Evolutionary conservation across 805 yeast species (phyloP).

Genomic region (Wickerhamomyces canadensis): DNA sequence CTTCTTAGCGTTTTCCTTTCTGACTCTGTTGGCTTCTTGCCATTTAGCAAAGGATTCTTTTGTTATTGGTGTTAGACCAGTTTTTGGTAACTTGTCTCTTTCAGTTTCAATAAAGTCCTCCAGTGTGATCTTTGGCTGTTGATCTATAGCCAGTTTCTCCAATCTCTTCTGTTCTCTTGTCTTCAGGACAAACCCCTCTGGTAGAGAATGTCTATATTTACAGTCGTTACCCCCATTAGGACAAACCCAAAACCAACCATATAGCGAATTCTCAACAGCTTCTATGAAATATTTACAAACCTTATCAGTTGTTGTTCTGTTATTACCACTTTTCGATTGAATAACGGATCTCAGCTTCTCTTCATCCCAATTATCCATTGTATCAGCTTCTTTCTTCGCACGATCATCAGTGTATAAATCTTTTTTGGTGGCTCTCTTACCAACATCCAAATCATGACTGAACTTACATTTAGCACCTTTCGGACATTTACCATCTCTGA

Average conservation of each 20-base stretch:
- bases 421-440: conserved; percentile 83
- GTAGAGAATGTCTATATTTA: conserved; percentile 91
- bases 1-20: conserved; percentile 41
- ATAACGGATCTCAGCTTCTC: conserved; percentile 86
- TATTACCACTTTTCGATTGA: conserved; percentile 89
- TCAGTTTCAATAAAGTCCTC: conserved; percentile 96
- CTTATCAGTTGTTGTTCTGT: conserved; percentile 87
- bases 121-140: conserved; percentile 83
- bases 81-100: conserved; percentile 71
- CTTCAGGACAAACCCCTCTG: conserved; percentile 94
- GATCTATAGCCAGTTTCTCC: conserved; percentile 79
- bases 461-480: conserved; percentile 84
- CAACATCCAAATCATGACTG: conserved; percentile 81
- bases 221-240: conserved; percentile 92
- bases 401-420: conserved; percentile 91
- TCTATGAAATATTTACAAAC: conserved; percentile 92
- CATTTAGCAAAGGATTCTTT: conserved; percentile 73
- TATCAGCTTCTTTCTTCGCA: conserved; percentile 62
- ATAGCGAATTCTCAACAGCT: conserved; percentile 95
- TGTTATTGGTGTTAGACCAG: conserved; percentile 80
- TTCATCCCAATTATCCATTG: conserved; percentile 97
- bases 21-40: conserved; percentile 66
- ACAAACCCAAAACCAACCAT: conserved; percentile 99
- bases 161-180: conserved; percentile 92
- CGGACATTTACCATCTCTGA: conserved; percentile 81